Percentiles rank a stretch among this genome's conserved stretches.
These are phyloP conservation scores for Neurospora sp. DNA, from an alignment of 495 filamentous ascomycete genomes.

Conservation along the genomic window DNA sequence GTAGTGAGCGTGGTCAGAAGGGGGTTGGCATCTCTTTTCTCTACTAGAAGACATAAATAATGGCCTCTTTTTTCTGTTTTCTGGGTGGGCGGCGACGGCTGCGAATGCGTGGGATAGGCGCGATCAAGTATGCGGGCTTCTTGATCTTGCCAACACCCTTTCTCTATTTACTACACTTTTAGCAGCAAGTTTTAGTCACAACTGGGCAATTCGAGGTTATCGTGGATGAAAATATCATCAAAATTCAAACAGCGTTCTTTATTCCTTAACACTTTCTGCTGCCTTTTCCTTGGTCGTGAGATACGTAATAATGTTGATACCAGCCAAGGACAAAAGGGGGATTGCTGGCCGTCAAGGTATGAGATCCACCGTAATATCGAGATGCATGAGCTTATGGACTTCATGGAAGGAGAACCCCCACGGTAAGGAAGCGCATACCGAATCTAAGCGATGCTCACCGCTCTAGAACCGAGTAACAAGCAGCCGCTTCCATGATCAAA, in stretches of 20 bases:
- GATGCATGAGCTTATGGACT: not conserved
- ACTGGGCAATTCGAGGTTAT: not conserved
- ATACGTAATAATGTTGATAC: not conserved
- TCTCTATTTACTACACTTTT: not conserved
- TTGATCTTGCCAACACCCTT: not conserved
- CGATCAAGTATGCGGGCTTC: conserved; percentile 31
- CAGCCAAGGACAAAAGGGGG: not conserved
- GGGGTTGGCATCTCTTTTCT: conserved; percentile 35
- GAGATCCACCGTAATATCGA: not conserved
- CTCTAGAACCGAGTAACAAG: not conserved
- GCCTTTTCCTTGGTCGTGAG: not conserved
- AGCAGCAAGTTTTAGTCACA: not conserved
- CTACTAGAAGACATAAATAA: conserved; percentile 28
- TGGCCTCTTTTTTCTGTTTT: conserved; percentile 26
- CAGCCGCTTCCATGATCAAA: not conserved
- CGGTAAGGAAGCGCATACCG: not conserved
- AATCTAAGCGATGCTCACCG: not conserved
- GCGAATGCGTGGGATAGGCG: conserved; percentile 29
- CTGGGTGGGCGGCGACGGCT: conserved; percentile 25
- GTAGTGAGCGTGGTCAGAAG: conserved; percentile 37
- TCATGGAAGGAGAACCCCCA: not conserved
- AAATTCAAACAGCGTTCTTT: not conserved
- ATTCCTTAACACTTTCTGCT: not conserved
- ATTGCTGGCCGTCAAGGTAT: not conserved
- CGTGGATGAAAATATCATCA: not conserved